phyloP scores from a whole-genome alignment of 2,329 filamentous ascomycete species.

The Sordariomycetes sp. region DNA sequence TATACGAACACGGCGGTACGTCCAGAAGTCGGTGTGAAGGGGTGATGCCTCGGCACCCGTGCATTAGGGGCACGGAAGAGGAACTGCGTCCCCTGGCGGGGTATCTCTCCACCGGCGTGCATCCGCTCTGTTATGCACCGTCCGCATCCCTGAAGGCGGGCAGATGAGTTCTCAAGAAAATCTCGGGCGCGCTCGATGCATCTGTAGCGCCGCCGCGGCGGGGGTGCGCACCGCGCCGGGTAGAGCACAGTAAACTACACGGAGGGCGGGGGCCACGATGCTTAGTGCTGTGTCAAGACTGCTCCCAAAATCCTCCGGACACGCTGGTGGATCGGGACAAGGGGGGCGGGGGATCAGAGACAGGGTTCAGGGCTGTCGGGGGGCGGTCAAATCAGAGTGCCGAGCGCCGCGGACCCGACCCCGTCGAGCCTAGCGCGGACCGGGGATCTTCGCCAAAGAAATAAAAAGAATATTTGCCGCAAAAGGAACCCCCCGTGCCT shows the following conservation, averaged over 20 bases:
- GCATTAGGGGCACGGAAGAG: background rate
- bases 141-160: background rate
- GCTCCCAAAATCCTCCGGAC: too few species aligned
- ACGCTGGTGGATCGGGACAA: too few species aligned
- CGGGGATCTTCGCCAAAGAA: background rate
- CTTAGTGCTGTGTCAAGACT: too few species aligned
- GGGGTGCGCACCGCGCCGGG: background rate
- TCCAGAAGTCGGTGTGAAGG: background rate
- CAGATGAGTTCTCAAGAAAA: background rate
- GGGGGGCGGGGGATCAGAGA: background rate
- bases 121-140: background rate
- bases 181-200: background rate
- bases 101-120: background rate
- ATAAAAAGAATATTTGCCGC: background rate
- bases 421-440: background rate
- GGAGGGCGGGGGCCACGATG: background rate
- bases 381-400: background rate
- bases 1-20: background rate
- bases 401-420: background rate
- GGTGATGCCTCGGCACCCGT: background rate
- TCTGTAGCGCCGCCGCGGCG: too few species aligned
- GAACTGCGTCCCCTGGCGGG: background rate
- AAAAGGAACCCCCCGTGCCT: background rate
- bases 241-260: background rate
- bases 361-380: background rate